phyloP scores from a whole-genome alignment of 371 early-diverging fungal species.

The Mucor circinelloides region DNA sequence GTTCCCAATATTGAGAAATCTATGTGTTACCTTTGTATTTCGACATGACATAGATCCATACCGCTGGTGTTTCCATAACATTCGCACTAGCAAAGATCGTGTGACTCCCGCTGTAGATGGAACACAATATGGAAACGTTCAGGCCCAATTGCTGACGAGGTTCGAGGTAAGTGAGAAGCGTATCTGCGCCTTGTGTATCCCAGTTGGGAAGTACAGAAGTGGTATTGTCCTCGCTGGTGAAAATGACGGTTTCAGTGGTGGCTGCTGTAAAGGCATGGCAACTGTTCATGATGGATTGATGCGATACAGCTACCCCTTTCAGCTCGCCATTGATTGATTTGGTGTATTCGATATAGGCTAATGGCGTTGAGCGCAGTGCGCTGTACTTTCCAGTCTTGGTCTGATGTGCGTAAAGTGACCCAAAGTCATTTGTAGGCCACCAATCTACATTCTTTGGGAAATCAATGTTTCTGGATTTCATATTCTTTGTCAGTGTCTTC shows the following conservation, averaged over 20 bases:
- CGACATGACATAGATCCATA: constrained; percentile 68
- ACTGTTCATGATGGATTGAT: constrained; percentile 70
- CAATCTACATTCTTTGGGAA: constrained; percentile 70
- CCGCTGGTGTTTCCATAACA: constrained; percentile 62
- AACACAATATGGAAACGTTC: constrained; percentile 60
- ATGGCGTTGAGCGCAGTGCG: constrained; percentile 40
- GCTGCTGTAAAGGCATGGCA: constrained; percentile 46
- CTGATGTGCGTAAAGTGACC: constrained; percentile 53
- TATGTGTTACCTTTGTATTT: constrained; percentile 47
- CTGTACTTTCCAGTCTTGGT: constrained; percentile 52
- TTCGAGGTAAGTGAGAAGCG: constrained; percentile 68
- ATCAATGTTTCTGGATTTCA: constrained; percentile 51
- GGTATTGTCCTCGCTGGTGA: constrained; percentile 14
- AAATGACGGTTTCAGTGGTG: constrained; percentile 15
- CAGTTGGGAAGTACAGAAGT: constrained; percentile 19
- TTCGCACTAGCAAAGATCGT: constrained; percentile 64
- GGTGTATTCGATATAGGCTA: constrained; percentile 82
- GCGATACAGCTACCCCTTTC: constrained; percentile 79
- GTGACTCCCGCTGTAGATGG: constrained; percentile 71
- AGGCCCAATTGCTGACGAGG: constrained; percentile 82
- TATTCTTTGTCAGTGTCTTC: constrained; percentile 68
- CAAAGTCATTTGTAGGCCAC: constrained; percentile 76
- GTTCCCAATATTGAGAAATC: background rate
- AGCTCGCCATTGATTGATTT: constrained; percentile 78
- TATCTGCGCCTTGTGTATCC: constrained; percentile 39